Percentiles rank a stretch among this genome's conserved stretches.
Conservation (phyloP, 352 stramenopile species). For the Pythium sp. region DNA sequence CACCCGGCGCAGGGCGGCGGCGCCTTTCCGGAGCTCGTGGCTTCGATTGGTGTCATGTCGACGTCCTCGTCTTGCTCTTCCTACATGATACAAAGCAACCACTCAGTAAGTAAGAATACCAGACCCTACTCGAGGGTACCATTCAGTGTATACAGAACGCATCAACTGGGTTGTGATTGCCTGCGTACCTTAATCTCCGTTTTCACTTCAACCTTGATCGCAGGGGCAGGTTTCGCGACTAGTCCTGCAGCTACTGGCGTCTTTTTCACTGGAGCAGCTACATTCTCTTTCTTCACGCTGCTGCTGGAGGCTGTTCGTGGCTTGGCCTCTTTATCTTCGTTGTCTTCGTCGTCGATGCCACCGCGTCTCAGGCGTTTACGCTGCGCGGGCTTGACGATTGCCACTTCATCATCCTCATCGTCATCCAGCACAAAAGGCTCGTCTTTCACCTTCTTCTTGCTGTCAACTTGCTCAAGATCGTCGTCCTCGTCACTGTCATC, state of each 20-base stretch:
- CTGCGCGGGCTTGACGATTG: slow-evolving; percentile 16
- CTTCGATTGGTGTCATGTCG: slow-evolving; percentile 21
- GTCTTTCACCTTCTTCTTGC: slow-evolving; percentile 1
- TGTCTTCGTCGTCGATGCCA: slow-evolving; percentile 25
- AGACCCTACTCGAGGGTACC: not conserved
- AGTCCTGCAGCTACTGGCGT: not conserved
- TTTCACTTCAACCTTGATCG: slow-evolving; percentile 15
- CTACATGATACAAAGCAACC: not conserved
- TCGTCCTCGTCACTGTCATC: slow-evolving; percentile 50
- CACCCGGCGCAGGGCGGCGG: slow-evolving; percentile 54
- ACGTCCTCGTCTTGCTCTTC: slow-evolving; percentile 11
- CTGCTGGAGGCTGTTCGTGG: slow-evolving; percentile 6
- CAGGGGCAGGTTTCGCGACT: not conserved
- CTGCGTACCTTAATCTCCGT: slow-evolving; percentile 11
- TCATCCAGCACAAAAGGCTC: slow-evolving; percentile 43
- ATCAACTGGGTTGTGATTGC: not conserved
- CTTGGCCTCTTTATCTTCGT: slow-evolving; percentile 20
- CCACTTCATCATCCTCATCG: slow-evolving; percentile 4
- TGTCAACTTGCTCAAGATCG: slow-evolving; percentile 16
- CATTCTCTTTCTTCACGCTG: slow-evolving; percentile 15
- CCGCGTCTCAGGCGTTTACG: slow-evolving; percentile 37
- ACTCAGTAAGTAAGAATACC: not conserved
- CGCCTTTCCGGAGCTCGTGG: slow-evolving; percentile 37
- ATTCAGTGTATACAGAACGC: not conserved
- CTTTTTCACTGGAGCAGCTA: not conserved